Conservation (phyloP, 179 eudicot genomes). For the Gypsophila paniculata region DNA sequence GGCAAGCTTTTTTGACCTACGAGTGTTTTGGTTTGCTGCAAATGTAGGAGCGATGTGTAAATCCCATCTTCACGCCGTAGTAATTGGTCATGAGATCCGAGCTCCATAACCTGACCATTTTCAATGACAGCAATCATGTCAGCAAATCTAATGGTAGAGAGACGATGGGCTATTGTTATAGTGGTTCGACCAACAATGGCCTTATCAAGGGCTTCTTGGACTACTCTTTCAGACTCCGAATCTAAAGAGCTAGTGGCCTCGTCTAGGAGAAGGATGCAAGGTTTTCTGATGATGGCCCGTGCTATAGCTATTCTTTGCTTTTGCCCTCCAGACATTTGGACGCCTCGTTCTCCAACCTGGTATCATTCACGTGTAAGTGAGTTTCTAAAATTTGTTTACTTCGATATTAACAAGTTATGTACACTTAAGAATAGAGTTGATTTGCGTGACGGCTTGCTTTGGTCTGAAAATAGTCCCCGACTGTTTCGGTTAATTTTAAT, state of each 20-base stretch:
- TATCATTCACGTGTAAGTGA: background rate
- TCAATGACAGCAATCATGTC: slow-evolving; percentile 47
- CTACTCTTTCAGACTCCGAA: slow-evolving; percentile 52
- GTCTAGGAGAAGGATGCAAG: slow-evolving; percentile 48
- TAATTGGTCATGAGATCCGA: slow-evolving; percentile 48
- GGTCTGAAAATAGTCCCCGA: too few species aligned
- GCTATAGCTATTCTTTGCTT: slow-evolving; percentile 65
- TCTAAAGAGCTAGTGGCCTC: slow-evolving; percentile 65
- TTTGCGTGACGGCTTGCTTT: too few species aligned
- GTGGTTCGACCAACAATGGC: slow-evolving; percentile 55
- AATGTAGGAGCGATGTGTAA: slow-evolving; percentile 41
- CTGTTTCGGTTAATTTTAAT: background rate
- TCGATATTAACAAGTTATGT: background rate
- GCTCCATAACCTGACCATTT: slow-evolving; percentile 46
- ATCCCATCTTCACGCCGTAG: slow-evolving; percentile 30
- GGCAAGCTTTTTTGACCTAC: background rate
- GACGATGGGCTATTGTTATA: slow-evolving; percentile 55
- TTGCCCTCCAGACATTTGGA: slow-evolving; percentile 66
- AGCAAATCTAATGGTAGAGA: slow-evolving; percentile 54
- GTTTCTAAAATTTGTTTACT: background rate
- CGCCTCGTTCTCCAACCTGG: slow-evolving; percentile 64
- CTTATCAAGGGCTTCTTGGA: slow-evolving; percentile 56
- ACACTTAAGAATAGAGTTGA: too few species aligned
- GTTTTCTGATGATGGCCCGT: slow-evolving; percentile 50
- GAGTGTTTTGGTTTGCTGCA: slow-evolving; percentile 35